phyloP scores from a whole-genome alignment of 371 early-diverging fungal genomes.

The Smittium mucronatum region DNA sequence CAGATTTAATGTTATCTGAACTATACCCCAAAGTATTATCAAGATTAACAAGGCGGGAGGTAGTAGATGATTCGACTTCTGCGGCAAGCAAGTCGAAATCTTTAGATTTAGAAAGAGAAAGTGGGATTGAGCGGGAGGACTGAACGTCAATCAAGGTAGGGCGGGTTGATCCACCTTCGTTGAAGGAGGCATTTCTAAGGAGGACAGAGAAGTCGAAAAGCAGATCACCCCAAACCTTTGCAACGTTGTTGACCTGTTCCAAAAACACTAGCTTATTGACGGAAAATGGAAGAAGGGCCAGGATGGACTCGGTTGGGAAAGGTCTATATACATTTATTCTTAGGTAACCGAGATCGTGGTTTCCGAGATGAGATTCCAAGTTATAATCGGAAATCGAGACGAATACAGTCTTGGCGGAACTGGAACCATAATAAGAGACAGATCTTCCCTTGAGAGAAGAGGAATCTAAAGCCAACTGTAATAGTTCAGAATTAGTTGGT shows the following conservation, averaged over 20 bases:
- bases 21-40: background rate
- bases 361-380: background rate
- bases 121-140: background rate
- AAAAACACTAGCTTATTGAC: background rate
- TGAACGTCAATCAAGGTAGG: background rate
- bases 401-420: background rate
- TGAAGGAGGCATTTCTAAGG: background rate
- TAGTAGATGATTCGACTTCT: background rate
- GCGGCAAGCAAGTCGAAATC: background rate
- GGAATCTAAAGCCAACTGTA: background rate
- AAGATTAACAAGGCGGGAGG: background rate
- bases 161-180: background rate
- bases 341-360: background rate
- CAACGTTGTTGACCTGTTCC: background rate
- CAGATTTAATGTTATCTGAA: constrained; percentile 22
- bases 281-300: background rate
- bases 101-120: background rate
- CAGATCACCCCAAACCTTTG: background rate
- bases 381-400: background rate
- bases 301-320: background rate
- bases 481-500: background rate
- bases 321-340: background rate
- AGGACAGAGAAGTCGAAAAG: background rate
- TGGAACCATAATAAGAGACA: background rate
- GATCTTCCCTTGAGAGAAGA: background rate